phyloP scores from a whole-genome alignment of 352 stramenopile species.

The Pythium periplocum region DNA sequence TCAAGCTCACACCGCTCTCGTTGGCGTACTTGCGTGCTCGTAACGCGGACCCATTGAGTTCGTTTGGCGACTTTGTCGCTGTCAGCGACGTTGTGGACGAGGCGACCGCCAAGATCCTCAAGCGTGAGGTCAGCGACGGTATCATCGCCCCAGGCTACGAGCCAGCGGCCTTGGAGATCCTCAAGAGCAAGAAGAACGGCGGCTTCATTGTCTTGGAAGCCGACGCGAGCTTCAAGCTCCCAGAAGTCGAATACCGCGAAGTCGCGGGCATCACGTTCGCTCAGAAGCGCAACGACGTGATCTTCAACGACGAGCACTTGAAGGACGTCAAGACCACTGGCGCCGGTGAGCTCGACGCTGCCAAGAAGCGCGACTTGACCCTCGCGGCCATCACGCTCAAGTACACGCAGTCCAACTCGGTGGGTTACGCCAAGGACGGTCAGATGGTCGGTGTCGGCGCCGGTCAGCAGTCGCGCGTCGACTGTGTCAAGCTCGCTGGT shows the following conservation, averaged over 20 bases:
- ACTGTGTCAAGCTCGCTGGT: slow-evolving; percentile 99
- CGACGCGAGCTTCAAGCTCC: slow-evolving; percentile 89
- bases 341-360: slow-evolving; percentile 79
- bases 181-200: slow-evolving; percentile 98
- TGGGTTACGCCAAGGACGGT: slow-evolving; percentile 98
- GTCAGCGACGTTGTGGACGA: slow-evolving; percentile 98
- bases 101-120: slow-evolving; percentile 96
- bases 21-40: slow-evolving; percentile 97
- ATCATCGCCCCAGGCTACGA: slow-evolving; percentile 99
- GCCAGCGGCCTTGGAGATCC: slow-evolving; percentile 95
- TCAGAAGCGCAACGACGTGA: slow-evolving; percentile 97
- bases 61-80: slow-evolving; percentile 99
- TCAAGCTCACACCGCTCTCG: slow-evolving; percentile 91
- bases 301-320: slow-evolving; percentile 94
- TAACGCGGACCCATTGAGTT: slow-evolving; percentile 99
- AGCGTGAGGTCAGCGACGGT: slow-evolving; percentile 98
- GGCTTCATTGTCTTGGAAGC: slow-evolving; percentile 99
- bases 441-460: slow-evolving; percentile 99
- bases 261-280: slow-evolving; percentile 98
- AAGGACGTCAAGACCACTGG: slow-evolving; percentile 89
- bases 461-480: slow-evolving; percentile 98
- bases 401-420: slow-evolving; percentile 99
- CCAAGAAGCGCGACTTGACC: slow-evolving; percentile 95
- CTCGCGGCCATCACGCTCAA: slow-evolving; percentile 99
- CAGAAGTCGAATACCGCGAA: slow-evolving; percentile 96